Evolutionary conservation across 768 basidiomycete genomes (phyloP), one percentile per base, ranked within the genome.

Genomic region (Lactarius pseudohatsudake): DNA sequence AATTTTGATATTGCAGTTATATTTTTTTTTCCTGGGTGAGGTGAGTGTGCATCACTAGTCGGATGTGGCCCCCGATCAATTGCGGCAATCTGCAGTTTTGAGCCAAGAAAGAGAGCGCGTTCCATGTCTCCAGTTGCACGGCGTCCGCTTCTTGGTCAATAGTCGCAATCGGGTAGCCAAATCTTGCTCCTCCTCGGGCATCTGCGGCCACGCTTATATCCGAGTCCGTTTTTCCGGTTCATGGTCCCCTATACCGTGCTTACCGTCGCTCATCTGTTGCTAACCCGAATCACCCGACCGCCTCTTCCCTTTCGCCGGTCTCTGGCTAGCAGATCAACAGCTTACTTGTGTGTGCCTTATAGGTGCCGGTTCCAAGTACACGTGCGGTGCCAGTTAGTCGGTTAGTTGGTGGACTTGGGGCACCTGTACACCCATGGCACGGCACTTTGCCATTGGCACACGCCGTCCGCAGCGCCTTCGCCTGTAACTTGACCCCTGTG

Each of bases 31-130:
- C 10, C 9, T 56, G 28, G 15, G 30, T 64, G 61, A 32, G 55
- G 22, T 61, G 59, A 10, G 38, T 36, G 34, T 62, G 61, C 57
- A 58, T 62, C 60, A 58, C 61, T 57, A 50, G 26, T 36, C 65
- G 61, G 65, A 66, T 62, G 57, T 40, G 38, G 60, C 53, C 47
- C 47, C 61, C 65, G 65, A 66, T 66, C 65, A 66, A 66, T 62
- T 66, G 65, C 65, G 65, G 65, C 65, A 66, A 66, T 66, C 57
- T 66, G 65, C 65, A 66, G 55, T 47, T 20, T 41, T 10, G 65
- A 62, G 61, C 65, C 65, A 66, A 58, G 16, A 41, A n/a, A 18
- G 1, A 30, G 55, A 20, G 16, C 30, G 16, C n/a, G 30, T 57
- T 36, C 32, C 16, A 30, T 22, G 28, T 54, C 53, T 22, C 22